Evolutionary conservation across 345 rosid genomes (phyloP), one percentile per base, ranked within the genome.

Genomic region (Heritiera fomes): DNA sequence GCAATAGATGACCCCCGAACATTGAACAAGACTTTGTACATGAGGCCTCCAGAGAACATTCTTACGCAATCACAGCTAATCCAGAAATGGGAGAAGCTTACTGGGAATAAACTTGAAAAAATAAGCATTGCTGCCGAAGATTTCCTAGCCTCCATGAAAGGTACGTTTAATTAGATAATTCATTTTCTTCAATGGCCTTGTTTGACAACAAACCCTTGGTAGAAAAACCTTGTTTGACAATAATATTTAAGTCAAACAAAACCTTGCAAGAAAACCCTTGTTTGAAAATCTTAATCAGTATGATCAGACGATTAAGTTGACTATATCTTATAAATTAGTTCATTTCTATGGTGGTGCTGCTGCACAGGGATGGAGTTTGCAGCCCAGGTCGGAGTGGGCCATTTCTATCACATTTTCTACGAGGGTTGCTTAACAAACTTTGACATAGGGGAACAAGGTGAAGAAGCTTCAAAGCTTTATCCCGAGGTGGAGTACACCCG

Each of bases 381-480:
- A 18, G 75, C 34, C 1, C 87, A 89, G 75, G 98, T 82, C 6
- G 99, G 94, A 52, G 52, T 89, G 18, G 96, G 97, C 38, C 99
- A 95, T 81, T 95, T 92, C 82, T 90, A 87, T 79, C 97, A 95
- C 72, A 85, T 95, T 1, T 95, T 84, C 82, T 95, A 89, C 18
- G 97, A 95, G 78, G 97, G 99, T 40, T 90, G 99, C 72, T 81
- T 93, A 38, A 83, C 97, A 14, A 90, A 95, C 81, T 84, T 92
- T 43, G 90, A 93, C 78, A 87, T 91, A 13, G 89, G 83, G 23
- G 88, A 92, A 78, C 90, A 81, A 5, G 88, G 70, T 70, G 92
- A 80, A 85, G 98, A 93, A 84, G 98, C 97, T 73, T 95, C 96
- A 2, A 59, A 69, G 59, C 93, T 95, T 14, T 95, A 93, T 81